Evolutionary conservation across 2,329 filamentous ascomycete species (phyloP).

Genomic region (Colletotrichum sp.): DNA sequence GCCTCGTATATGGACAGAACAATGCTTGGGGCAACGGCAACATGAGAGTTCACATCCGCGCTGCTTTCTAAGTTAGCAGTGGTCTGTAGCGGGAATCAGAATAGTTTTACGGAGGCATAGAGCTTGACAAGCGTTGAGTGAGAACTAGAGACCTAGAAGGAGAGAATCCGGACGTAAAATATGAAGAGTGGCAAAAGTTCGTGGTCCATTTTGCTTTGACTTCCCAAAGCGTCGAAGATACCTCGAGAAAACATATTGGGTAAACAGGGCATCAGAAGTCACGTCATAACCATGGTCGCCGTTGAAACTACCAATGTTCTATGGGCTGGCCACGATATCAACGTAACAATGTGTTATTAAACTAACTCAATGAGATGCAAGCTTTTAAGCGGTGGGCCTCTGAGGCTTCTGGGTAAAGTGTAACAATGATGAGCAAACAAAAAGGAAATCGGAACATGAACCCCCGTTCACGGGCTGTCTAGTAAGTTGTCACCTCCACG

Average conservation of each 20-base stretch:
- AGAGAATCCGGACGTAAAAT: neutral
- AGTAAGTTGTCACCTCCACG: neutral
- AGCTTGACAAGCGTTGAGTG: neutral
- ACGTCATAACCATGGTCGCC: neutral
- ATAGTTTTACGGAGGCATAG: neutral
- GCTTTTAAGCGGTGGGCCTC: neutral
- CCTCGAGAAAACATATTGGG: neutral
- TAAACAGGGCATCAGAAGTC: neutral
- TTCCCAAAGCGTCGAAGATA: neutral
- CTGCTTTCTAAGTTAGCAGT: neutral
- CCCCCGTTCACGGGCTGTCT: neutral
- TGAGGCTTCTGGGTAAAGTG: neutral
- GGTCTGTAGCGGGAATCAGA: neutral
- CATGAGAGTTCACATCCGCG: neutral
- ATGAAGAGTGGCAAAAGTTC: neutral
- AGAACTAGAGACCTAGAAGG: neutral
- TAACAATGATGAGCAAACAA: neutral
- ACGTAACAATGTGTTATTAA: neutral
- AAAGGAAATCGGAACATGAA: neutral
- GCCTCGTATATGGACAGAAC: conserved; percentile 2
- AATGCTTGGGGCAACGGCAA: conserved; percentile 3
- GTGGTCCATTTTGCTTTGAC: neutral
- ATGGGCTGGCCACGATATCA: neutral
- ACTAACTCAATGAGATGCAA: neutral
- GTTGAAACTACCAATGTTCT: neutral